Evolutionary conservation across 2,329 filamentous ascomycete species (phyloP), one percentile per base, ranked within the genome.

Genomic region (Trichoderma guizhouense): DNA sequence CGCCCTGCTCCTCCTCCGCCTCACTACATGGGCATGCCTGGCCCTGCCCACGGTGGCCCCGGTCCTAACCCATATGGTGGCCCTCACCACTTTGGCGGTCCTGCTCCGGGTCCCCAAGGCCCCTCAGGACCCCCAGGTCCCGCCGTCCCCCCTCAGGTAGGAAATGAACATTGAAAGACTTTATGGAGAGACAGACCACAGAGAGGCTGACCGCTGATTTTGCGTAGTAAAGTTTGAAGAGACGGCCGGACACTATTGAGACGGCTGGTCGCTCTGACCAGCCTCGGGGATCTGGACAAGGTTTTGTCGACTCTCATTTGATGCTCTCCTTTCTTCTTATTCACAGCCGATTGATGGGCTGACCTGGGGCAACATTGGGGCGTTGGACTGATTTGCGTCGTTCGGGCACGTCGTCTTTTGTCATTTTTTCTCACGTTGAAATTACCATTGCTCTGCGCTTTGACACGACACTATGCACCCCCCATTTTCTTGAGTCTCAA

Each of bases 1-100:
- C 93, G 96, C 75, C 96, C 96, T 74, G 96, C 96, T 65, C 96
- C 96, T 71, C 86, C 86, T 61, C 86, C 86, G 55, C 86, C 86
- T 72, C 86, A 88, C 79, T 88, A 87, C 81, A 85, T 86, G 80
- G 82, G 83, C 72, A 84, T 85, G 81, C 83, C 83, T 69, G 80
- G 80, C 72, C 83, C 84, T 72, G 82, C 79, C 64, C 82, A 83
- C 75, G 66, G 47, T 12, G 47, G 83, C 65, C 82, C 81, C 75
- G 80, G 80, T 71, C 82, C 82, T 63, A 82, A 79, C 34, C 82
- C 83, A 24, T 84, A 85, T 76, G 72, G 83, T 77, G 71, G 83
- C 76, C 78, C 80, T 65, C 80, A 81, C 73, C 76, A 77, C 70
- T 77, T 77, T 72, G 76, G 76, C 57, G 80, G 79, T 58, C 80